Conservation (phyloP, 805 yeast species). For the Kuraishia floccosa region DNA sequence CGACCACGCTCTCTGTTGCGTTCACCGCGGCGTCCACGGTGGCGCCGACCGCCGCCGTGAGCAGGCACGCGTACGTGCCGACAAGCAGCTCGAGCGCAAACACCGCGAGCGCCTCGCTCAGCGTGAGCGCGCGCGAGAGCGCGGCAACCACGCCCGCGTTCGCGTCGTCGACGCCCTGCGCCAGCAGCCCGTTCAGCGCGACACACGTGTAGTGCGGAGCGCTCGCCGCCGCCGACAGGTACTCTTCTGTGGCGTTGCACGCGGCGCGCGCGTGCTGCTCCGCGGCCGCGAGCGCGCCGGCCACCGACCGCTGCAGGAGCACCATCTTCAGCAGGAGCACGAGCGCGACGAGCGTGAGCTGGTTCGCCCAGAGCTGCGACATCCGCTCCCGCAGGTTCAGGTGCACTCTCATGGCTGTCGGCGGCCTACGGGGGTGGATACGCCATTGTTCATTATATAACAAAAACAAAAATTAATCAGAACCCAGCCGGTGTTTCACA, state of each 20-base stretch:
- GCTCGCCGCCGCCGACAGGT: conserved; percentile 20
- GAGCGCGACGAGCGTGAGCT: conserved; percentile 42
- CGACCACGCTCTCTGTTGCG: conserved; percentile 53
- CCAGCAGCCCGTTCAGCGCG: conserved; percentile 41
- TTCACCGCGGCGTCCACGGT: conserved; percentile 63
- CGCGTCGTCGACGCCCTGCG: conserved; percentile 32
- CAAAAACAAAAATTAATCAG: no score
- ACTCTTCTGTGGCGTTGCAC: conserved; percentile 36
- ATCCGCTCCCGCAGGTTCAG: conserved; percentile 39
- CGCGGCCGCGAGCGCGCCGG: conserved; percentile 27
- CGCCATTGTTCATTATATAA: no score
- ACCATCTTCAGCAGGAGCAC: conserved; percentile 50
- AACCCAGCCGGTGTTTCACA: no score
- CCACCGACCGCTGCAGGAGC: conserved; percentile 40
- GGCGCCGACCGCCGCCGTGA: conserved; percentile 65
- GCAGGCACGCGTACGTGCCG: conserved; percentile 81
- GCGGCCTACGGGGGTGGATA: no score
- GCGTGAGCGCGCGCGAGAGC: conserved; percentile 37
- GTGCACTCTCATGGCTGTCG: no score
- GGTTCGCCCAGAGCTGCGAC: conserved; percentile 59
- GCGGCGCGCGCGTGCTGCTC: conserved; percentile 24
- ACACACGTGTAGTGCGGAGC: conserved; percentile 47
- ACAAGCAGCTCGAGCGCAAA: conserved; percentile 63
- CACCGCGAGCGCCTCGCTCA: conserved; percentile 44
- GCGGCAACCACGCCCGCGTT: conserved; percentile 32